Conservation (phyloP, 2,329 filamentous ascomycete genomes). For the Pseudogymnoascus sp. region DNA sequence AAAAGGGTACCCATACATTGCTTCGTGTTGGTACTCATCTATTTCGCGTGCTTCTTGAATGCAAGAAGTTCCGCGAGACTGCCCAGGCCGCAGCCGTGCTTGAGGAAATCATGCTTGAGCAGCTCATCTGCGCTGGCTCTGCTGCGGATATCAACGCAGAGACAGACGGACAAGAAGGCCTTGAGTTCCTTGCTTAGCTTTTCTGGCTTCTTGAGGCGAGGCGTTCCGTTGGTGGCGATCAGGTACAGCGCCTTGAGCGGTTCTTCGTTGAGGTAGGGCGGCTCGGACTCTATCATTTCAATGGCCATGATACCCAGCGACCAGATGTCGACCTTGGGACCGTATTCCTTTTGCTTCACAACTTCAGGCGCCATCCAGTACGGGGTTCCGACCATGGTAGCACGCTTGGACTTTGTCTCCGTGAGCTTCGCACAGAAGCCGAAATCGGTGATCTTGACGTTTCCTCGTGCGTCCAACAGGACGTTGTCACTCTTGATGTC, state of each 20-base stretch:
- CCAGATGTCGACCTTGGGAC: conserved; percentile 98
- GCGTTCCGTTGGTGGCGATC: conserved; percentile 96
- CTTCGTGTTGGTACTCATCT: conserved; percentile 21
- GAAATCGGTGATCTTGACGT: conserved; percentile 98
- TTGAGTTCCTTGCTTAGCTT: conserved; percentile 97
- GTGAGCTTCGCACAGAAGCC: conserved; percentile 98
- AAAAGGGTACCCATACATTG: background rate
- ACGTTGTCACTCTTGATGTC: conserved; percentile 99
- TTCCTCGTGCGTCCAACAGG: conserved; percentile 83
- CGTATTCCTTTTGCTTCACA: conserved; percentile 98
- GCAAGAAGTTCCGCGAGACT: conserved; percentile 82
- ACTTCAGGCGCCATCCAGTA: conserved; percentile 99
- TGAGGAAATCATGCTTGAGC: conserved; percentile 86
- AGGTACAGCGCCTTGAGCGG: conserved; percentile 94
- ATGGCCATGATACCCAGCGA: conserved; percentile 99
- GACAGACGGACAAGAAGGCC: conserved; percentile 89
- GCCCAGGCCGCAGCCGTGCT: conserved; percentile 75
- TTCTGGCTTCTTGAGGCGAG: conserved; percentile 94
- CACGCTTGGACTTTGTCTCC: conserved; percentile 91
- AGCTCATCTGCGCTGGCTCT: conserved; percentile 87
- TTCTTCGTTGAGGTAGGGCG: conserved; percentile 95
- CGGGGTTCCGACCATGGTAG: conserved; percentile 97
- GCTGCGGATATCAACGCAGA: conserved; percentile 94
- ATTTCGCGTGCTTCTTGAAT: conserved; percentile 71
- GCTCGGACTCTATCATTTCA: conserved; percentile 99